Base-by-base conservation (phyloP, 1,139 yeast genomes). In the Geotrichum reessii region DNA sequence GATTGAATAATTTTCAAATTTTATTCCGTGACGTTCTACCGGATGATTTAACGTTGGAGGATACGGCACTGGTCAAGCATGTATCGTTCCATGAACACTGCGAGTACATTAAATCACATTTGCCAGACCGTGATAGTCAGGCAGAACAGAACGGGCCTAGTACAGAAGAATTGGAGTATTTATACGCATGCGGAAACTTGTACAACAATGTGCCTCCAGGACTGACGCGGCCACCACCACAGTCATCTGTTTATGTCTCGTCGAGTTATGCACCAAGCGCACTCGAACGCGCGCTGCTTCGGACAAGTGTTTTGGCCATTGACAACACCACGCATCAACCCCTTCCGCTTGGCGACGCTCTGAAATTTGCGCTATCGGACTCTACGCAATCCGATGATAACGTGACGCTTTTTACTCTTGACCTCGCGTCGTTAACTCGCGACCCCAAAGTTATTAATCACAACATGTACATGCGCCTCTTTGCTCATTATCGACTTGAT, bases 1-100 rank as follows among this genome's bases (percentile, higher is more conserved):
- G 70, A 27, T 64, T 70, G 14, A 68, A 64, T 19, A 56, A 53
- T 19, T 59, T 71, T 22, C 61, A 66, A 40, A 64, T 72, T n/a
- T 65, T 71, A 2, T 59, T 69, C 44, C 66, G 69, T 58, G 75
- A 72, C 37, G 57, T 62, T 3, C 31, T 56, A 17, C 51, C 47
- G 19, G 11, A 17, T 6, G 37, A 9, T 11, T 8, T n/a, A 28
- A 12, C 22, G 8, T 31, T 24, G 14, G 19, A 6, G 14, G 24
- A 25, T 28, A n/a, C 50, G 22, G 17, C 12, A 27, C 31, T 52
- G 22, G 60, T 57, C 12, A 40, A 27, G n/a, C 60, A 57, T 25
- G 44, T 42, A 1, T 33, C 57, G 9, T 57, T 50, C 14, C 56
- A 46, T 8, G 19, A 46, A 9, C 25, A 50, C 19, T 50, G 40